These are phyloP conservation scores for Adansonia rubrostipa DNA, from an alignment of 441 rosid species.

Conservation along the genomic window DNA sequence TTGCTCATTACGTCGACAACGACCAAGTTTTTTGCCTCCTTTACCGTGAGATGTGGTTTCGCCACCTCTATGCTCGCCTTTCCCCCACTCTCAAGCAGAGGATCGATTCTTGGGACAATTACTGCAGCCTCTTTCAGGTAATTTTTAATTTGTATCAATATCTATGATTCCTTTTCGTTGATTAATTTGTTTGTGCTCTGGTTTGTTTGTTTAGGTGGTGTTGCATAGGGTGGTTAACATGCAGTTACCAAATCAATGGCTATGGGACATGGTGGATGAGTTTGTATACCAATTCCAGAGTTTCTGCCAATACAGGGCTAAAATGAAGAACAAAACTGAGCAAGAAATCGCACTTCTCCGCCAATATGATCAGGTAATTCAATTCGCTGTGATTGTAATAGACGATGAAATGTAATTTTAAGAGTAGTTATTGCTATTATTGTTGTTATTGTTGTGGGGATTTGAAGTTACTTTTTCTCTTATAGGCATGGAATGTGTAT, in stretches of 20 bases:
- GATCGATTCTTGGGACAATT: slow-evolving; percentile 95
- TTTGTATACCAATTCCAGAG: slow-evolving; percentile 97
- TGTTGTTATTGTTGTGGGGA: not conserved
- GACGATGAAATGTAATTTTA: not conserved
- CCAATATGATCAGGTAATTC: slow-evolving; percentile 72
- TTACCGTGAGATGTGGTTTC: slow-evolving; percentile 98
- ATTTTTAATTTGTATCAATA: not conserved
- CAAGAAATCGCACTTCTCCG: slow-evolving; percentile 79
- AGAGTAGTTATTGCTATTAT: not conserved
- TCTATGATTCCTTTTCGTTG: not conserved
- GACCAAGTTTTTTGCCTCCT: slow-evolving; percentile 92
- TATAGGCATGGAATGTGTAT: slow-evolving; percentile 95
- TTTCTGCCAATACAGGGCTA: slow-evolving; percentile 92
- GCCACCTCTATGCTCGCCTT: slow-evolving; percentile 85
- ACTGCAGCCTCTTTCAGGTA: slow-evolving; percentile 91
- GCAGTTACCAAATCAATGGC: slow-evolving; percentile 97
- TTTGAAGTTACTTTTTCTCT: not conserved
- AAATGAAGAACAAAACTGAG: slow-evolving; percentile 90
- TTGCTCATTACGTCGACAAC: slow-evolving; percentile 79
- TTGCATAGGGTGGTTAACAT: slow-evolving; percentile 96
- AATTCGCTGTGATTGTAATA: not conserved
- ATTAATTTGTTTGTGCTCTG: not conserved
- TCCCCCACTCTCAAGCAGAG: slow-evolving; percentile 90
- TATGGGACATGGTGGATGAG: slow-evolving; percentile 99
- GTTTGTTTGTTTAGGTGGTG: slow-evolving; percentile 60